Evolutionary conservation across 805 yeast genomes (phyloP).

Genomic region (Pichia nanzhaoensis): DNA sequence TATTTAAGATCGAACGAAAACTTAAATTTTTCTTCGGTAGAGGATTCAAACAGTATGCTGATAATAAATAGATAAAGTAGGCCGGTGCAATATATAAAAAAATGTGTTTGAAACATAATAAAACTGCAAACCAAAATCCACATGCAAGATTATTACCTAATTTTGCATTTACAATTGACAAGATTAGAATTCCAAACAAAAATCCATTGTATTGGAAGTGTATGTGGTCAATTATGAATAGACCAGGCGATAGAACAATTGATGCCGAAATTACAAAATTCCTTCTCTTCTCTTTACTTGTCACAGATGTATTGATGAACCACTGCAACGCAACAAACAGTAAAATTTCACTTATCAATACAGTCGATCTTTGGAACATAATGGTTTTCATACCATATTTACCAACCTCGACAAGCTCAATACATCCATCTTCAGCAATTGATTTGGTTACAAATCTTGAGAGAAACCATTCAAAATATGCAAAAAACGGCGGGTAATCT

Average conservation of each 20-base stretch:
- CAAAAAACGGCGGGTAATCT: slow-evolving; percentile 97
- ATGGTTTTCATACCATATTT: slow-evolving; percentile 72
- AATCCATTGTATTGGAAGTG: slow-evolving; percentile 97
- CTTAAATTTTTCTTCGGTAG: slow-evolving; percentile 11
- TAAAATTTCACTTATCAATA: slow-evolving; percentile 67
- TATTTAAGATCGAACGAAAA: slow-evolving; percentile 19
- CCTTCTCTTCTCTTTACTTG: slow-evolving; percentile 34
- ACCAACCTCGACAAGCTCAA: slow-evolving; percentile 61
- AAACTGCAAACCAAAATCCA: slow-evolving; percentile 63
- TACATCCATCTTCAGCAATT: slow-evolving; percentile 69
- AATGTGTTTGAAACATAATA: slow-evolving; percentile 91
- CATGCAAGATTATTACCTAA: slow-evolving; percentile 48
- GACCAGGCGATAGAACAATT: slow-evolving; percentile 80
- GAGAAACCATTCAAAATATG: slow-evolving; percentile 83
- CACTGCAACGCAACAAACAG: slow-evolving; percentile 66
- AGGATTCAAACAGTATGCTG: slow-evolving; percentile 60
- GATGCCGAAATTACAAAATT: slow-evolving; percentile 77
- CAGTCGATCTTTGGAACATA: slow-evolving; percentile 76
- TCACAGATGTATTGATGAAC: slow-evolving; percentile 46
- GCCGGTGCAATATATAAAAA: slow-evolving; percentile 93
- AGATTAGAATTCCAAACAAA: slow-evolving; percentile 76
- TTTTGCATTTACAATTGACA: slow-evolving; percentile 67
- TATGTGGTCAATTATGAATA: slow-evolving; percentile 86
- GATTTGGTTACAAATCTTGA: slow-evolving; percentile 60
- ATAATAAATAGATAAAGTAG: slow-evolving; percentile 68